Evolutionary conservation across 345 rosid species (phyloP), one percentile per base, ranked within the genome.

Genomic region (Combretum micranthum): DNA sequence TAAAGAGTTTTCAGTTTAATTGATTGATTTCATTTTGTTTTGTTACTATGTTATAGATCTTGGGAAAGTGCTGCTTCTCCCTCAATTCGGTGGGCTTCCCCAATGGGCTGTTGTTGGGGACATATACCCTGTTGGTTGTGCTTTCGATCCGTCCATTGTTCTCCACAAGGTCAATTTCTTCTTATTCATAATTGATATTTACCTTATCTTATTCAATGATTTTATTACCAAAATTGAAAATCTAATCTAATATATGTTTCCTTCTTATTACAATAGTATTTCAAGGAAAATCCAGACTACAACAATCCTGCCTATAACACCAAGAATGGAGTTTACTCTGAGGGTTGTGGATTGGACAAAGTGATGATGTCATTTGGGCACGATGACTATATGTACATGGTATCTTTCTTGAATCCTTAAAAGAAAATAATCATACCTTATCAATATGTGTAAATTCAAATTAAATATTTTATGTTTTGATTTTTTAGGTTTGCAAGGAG

Each of bases 91-190:
- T 45, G 89, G 57, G 66, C 96, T 87, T 15, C 91, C 94, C 57
- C 97, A 90, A 43, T 90, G 97, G 96, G 97, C 94, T 61, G 91
- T 83, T 32, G 94, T 87, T 23, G 97, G 95, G 81, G 55, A 92
- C 68, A 91, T 90, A 0, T 88, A 42, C 65, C 96, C 98, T 0
- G 85, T 88, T 53, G 96, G 92, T 12, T 91, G 98, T 58, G 87
- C 83, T 7, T 91, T 85, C 50, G 92, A 88, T 20, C 68, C 82
- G 45, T 79, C 95, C 47, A 72, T 83, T 47, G 86, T 87, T 66
- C 95, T 87, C 65, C 80, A 87, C 79, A 56, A 57, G 60, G 60
- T 57, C 15, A 20, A 20, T 19, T 18, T 42, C 11, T 32, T 32
- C 39, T 32, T 32, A 4, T 32, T 32, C 9, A 32, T 25, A 7